Evolutionary conservation across 108 stramenopile genomes (phyloP), one percentile per base, ranked within the genome.

Genomic region (Nitzschia putrida): DNA sequence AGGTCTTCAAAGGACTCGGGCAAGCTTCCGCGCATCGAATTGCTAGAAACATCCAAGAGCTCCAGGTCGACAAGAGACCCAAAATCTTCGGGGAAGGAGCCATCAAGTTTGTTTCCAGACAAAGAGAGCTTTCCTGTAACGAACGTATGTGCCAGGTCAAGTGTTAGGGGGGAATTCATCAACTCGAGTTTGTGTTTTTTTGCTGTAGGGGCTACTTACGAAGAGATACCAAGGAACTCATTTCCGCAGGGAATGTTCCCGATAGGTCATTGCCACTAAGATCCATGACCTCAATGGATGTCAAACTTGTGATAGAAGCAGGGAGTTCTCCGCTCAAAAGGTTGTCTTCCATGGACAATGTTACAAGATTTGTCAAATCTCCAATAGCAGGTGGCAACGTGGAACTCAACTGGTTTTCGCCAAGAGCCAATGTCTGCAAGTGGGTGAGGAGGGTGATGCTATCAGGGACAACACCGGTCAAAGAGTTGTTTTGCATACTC

Each of bases 11-110:
- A 53, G 25, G 51, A 40, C 0, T 52, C 34, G 8, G 77, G 70
- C 21, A 78, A 23, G 69, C 80, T 2, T 38, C 92, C 92, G 23
- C 26, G 61, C 11, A 93, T 68, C 26, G 71, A 44, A 73, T 93
- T 93, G 18, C 72, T 40, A 39, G 87, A 80, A 59, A 93, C 60
- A 61, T 85, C 81, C 42, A 93, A 53, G 52, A 82, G 76, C 49
- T 87, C 75, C 0, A 93, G 54, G 37, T 37, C 64, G 5, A 41
- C 23, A 52, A 92, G 44, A 16, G 61, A 52, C 11, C 64, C 72
- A 37, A 88, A 65, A 0, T 64, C 24, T 9, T 29, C 44, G 12
- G 68, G 73, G 7, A 93, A 44, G 14, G 43, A 60, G 7, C 52
- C 73, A 10, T 83, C 57, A 2, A 51, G 56, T 13, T 73, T 80